Percentiles rank a stretch among this genome's conserved stretches.
These are phyloP conservation scores for Orbilia ellipsospora DNA, from an alignment of 2,329 filamentous ascomycete genomes.

Conservation along the genomic window DNA sequence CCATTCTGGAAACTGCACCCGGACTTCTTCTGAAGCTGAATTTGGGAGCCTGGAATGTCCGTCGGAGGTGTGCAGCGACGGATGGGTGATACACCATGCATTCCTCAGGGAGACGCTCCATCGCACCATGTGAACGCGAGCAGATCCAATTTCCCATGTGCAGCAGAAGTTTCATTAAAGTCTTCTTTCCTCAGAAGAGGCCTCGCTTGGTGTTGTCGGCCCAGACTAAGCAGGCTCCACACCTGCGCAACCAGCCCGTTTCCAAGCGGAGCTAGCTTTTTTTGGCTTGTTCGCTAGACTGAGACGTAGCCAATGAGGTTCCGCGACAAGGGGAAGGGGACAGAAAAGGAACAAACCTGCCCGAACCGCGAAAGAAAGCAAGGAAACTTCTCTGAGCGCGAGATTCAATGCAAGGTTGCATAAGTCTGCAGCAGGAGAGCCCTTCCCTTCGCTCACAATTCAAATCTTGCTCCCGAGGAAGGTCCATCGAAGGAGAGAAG, in stretches of 20 bases:
- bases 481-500: background rate
- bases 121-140: conserved; percentile 41
- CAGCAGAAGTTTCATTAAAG: conserved; percentile 14
- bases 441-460: no score
- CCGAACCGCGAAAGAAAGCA: conserved; percentile 29
- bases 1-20: conserved; percentile 47
- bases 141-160: conserved; percentile 53
- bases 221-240: background rate
- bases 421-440: no score
- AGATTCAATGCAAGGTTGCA: background rate
- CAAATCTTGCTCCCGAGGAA: background rate
- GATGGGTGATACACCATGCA: conserved; percentile 16
- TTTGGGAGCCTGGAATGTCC: conserved; percentile 44
- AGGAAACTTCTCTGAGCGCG: conserved; percentile 21
- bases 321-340: background rate
- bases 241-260: background rate
- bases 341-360: conserved; percentile 37
- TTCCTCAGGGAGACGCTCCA: conserved; percentile 43
- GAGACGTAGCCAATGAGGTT: conserved; percentile 46
- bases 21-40: conserved; percentile 24
- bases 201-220: no score
- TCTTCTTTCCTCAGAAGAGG: no score
- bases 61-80: conserved; percentile 31
- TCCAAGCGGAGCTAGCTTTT: conserved; percentile 1
- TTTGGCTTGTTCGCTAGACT: conserved; percentile 32